phyloP scores from a whole-genome alignment of 805 yeast genomes.

The Komagataella kurtzmanii region DNA sequence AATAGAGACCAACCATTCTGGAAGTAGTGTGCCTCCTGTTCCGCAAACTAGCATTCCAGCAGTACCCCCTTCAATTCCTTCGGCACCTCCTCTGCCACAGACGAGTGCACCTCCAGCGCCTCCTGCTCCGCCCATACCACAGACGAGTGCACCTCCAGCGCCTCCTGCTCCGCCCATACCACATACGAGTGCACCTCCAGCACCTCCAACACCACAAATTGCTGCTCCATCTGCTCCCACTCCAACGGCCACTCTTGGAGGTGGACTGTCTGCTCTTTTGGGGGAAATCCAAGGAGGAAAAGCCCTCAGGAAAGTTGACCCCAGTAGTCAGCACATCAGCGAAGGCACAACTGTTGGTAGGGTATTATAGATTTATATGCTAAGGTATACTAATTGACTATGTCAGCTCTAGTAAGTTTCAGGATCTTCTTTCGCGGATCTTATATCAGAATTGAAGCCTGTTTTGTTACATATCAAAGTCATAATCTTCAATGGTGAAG shows the following conservation, averaged over 20 bases:
- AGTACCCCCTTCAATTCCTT: slow-evolving; percentile 11
- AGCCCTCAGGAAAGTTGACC: slow-evolving; percentile 35
- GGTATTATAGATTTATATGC: slow-evolving; percentile 19
- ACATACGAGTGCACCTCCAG: slow-evolving; percentile 14
- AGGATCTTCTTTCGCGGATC: background rate
- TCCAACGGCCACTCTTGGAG: slow-evolving; percentile 18
- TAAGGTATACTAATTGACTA: background rate
- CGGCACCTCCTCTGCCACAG: slow-evolving; percentile 18
- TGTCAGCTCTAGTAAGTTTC: background rate
- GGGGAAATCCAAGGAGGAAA: slow-evolving; percentile 46
- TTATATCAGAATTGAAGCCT: background rate
- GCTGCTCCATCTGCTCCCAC: slow-evolving; percentile 14
- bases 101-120: slow-evolving; percentile 23
- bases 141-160: slow-evolving; percentile 14
- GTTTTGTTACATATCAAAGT: background rate
- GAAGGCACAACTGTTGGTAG: slow-evolving; percentile 35
- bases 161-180: slow-evolving; percentile 25
- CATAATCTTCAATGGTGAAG: background rate
- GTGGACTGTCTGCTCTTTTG: slow-evolving; percentile 30
- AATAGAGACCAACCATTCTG: background rate
- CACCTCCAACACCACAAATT: slow-evolving; percentile 20
- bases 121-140: slow-evolving; percentile 25
- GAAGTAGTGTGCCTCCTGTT: slow-evolving; percentile 2
- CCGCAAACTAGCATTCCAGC: slow-evolving; percentile 4
- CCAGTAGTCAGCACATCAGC: slow-evolving; percentile 29